Evolutionary conservation across 2,329 filamentous ascomycete species (phyloP).

Genomic region (Penicillium sp.): DNA sequence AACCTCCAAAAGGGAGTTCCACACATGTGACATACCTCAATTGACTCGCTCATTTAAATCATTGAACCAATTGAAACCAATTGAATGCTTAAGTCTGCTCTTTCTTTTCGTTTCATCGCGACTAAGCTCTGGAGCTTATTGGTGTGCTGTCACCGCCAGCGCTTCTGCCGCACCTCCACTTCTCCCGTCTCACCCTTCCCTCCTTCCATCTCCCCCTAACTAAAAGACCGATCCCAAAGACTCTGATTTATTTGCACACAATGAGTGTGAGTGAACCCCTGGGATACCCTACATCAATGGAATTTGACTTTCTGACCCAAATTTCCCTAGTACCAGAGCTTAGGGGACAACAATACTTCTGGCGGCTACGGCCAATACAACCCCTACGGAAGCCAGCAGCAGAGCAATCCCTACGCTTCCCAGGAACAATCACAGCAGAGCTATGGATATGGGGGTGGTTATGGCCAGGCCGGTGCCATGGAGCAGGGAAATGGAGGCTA

Average conservation of each 20-base stretch:
- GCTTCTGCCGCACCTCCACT: constrained; percentile 21
- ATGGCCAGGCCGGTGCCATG: constrained; percentile 30
- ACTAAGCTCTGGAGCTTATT: constrained; percentile 10
- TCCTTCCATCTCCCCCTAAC: constrained; percentile 12
- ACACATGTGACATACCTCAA: no score
- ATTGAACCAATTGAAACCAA: neutral
- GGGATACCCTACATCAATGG: neutral
- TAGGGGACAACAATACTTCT: constrained; percentile 31
- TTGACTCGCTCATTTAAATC: neutral
- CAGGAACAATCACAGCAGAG: constrained; percentile 23
- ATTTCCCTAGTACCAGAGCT: constrained; percentile 27
- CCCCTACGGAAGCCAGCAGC: constrained; percentile 46
- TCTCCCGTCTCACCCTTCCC: constrained; percentile 25
- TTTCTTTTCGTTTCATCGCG: neutral
- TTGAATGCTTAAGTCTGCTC: constrained; percentile 1
- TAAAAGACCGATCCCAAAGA: constrained; percentile 3
- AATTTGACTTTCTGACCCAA: constrained; percentile 11
- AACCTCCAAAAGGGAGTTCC: no score
- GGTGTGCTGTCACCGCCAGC: constrained; percentile 17
- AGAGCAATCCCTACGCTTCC: constrained; percentile 29
- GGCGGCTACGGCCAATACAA: constrained; percentile 54
- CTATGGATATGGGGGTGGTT: constrained; percentile 26
- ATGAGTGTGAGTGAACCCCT: constrained; percentile 51
- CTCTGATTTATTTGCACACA: constrained; percentile 22
- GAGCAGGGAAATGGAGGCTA: constrained; percentile 38